Percentiles rank a stretch among this genome's conserved stretches.
phyloP scores from a whole-genome alignment of 2,329 filamentous ascomycete genomes.

The Capronia epimyces region DNA sequence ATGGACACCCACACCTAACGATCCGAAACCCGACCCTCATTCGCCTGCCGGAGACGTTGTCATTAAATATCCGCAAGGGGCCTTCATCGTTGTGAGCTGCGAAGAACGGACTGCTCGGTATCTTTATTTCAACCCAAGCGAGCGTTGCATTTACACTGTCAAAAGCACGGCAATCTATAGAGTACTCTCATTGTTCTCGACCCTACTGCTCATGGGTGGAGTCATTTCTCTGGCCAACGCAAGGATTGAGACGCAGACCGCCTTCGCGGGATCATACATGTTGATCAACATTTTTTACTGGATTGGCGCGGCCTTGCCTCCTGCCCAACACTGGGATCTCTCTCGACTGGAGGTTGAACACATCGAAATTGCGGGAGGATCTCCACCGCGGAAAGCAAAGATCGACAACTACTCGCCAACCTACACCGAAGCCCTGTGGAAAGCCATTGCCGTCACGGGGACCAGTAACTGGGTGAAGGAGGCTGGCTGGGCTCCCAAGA shows the following conservation, averaged over 20 bases:
- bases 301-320: constrained; percentile 47
- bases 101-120: constrained; percentile 48
- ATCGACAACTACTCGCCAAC: constrained; percentile 33
- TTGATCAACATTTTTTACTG: constrained; percentile 48
- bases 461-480: constrained; percentile 40
- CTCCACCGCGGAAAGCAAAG: constrained; percentile 24
- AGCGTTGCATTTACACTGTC: constrained; percentile 45
- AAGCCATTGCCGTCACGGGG: constrained; percentile 44
- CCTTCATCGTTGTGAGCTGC: constrained; percentile 47
- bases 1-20: constrained; percentile 43
- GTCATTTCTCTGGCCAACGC: constrained; percentile 50
- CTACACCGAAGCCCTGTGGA: constrained; percentile 48
- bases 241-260: constrained; percentile 44
- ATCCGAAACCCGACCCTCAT: constrained; percentile 32
- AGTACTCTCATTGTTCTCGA: constrained; percentile 46
- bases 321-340: constrained; percentile 46
- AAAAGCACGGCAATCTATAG: constrained; percentile 39
- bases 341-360: constrained; percentile 38
- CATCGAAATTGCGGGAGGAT: constrained; percentile 26
- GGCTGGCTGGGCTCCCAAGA: constrained; percentile 40
- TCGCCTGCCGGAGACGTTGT: constrained; percentile 44
- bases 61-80: constrained; percentile 48
- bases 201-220: constrained; percentile 49
- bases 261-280: constrained; percentile 48
- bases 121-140: constrained; percentile 47